Conservation (phyloP, 2,329 filamentous ascomycete species). For the Beauveria sp. region DNA sequence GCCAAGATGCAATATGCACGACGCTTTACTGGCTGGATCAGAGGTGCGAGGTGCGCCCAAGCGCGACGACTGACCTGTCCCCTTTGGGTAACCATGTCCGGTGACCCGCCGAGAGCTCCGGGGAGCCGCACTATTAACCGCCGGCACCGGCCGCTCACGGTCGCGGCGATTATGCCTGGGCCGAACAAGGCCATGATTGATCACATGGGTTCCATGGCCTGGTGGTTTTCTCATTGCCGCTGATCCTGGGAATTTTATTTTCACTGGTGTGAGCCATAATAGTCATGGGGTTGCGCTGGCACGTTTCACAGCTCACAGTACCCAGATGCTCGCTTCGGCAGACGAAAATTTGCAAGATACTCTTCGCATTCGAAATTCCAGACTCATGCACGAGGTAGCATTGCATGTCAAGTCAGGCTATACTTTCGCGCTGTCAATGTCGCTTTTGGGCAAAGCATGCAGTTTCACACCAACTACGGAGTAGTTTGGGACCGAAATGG, state of each 20-base stretch:
- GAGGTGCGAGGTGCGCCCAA: background rate
- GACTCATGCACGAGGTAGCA: too few species aligned
- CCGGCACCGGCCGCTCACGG: constrained; percentile 1
- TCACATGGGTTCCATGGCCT: background rate
- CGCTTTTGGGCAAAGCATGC: background rate
- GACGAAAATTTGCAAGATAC: background rate
- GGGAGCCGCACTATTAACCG: background rate
- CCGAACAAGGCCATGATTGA: background rate
- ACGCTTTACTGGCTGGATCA: background rate
- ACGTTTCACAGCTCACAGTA: background rate
- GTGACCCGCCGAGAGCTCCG: background rate
- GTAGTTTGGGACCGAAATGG: background rate
- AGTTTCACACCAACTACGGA: background rate
- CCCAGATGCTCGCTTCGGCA: background rate
- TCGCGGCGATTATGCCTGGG: background rate
- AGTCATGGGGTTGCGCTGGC: background rate
- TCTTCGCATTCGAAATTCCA: background rate
- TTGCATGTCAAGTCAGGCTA: background rate
- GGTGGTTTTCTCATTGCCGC: too few species aligned
- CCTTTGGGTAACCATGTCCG: constrained; percentile 4
- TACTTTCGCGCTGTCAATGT: background rate
- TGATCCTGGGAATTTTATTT: too few species aligned
- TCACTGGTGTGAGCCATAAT: too few species aligned
- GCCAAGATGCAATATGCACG: background rate
- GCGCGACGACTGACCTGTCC: background rate